Base-by-base conservation (phyloP, 345 rosid genomes). In the Lagerstroemia speciosa region DNA sequence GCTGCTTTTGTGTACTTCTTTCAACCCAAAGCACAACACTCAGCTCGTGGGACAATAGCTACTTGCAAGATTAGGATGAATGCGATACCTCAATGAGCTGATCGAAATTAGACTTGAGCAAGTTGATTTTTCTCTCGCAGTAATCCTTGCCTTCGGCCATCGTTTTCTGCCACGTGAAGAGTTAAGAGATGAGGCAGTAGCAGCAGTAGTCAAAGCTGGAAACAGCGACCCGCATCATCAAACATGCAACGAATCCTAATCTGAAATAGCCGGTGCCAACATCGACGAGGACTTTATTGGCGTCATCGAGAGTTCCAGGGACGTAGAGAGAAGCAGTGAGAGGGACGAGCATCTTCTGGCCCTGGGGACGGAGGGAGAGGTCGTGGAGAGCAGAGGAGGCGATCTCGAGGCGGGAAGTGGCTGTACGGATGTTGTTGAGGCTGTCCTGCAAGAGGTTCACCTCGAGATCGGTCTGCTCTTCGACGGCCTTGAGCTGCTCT, bases 251-350 rank as follows among this genome's bases (percentile, higher is more conserved):
- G 8, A 36, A 36, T 4, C 5, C 38, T 36, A 36, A 36, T 5
- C 19, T 43, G 16, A 41, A 41, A 41, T 88, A 95, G 24, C 99
- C 99, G 66, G 99, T 95, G 69, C 99, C 98, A 53, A 95, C 86
- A 78, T 95, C 97, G 66, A 95, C 96, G 31, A 95, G 86, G 41
- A 92, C 91, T 34, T 83, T 88, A 61, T 86, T 84, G 37, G 96
- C 85, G 20, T 87, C 96, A 71, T 92, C 91, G 46, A 95, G 98
- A 5, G 81, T 73, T 26, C 97, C 98, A 30, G 97, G 92, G 32
- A 90, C 97, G 63, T 92, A 92, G 29, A 95, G 92, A 48, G 99
- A 92, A 0, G 98, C 96, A 9, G 98, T 92, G 46, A 91, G 88
- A 52, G 99, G 99, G 64, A 89, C 93, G 77, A 91, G 74, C 89